Percentiles rank a stretch among this genome's conserved stretches.
phyloP scores from a whole-genome alignment of 208 protist species.

The Leishmania aethiopica region DNA sequence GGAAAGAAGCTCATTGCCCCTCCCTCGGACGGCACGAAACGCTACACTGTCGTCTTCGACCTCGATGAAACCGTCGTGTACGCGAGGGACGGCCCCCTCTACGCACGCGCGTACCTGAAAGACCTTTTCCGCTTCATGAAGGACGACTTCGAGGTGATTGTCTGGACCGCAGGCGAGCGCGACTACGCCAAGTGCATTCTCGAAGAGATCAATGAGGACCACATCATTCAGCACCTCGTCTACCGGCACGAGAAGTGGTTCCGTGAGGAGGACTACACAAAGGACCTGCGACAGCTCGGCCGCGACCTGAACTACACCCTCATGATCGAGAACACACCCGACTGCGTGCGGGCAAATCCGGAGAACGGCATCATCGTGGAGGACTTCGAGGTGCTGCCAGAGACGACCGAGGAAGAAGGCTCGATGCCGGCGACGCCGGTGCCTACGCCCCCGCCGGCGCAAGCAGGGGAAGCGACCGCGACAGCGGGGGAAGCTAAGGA shows the following conservation, averaged over 20 bases:
- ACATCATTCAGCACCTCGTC: constrained; percentile 82
- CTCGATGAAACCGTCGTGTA: constrained; percentile 94
- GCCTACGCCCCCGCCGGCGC: constrained; percentile 16
- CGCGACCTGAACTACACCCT: constrained; percentile 80
- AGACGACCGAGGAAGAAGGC: constrained; percentile 22
- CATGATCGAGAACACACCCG: constrained; percentile 89
- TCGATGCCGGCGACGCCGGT: constrained; percentile 18
- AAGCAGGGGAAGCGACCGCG: not conserved
- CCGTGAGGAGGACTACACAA: constrained; percentile 78
- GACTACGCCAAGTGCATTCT: constrained; percentile 91
- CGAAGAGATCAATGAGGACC: constrained; percentile 85
- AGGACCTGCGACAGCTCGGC: constrained; percentile 81
- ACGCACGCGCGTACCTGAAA: constrained; percentile 77
- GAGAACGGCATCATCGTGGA: constrained; percentile 88
- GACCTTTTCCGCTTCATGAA: constrained; percentile 78
- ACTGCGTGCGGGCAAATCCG: constrained; percentile 81
- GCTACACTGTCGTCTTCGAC: constrained; percentile 90
- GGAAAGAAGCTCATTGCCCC: constrained; percentile 70
- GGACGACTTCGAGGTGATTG: constrained; percentile 88
- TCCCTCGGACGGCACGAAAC: constrained; percentile 29
- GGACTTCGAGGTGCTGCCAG: constrained; percentile 76
- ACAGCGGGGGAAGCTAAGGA: not conserved
- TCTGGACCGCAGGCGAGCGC: constrained; percentile 91
- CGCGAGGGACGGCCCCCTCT: constrained; percentile 85
- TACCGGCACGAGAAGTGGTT: constrained; percentile 87